phyloP scores from a whole-genome alignment of 1,284 basidiomycete species.

The Cystobasidium pallidum region DNA sequence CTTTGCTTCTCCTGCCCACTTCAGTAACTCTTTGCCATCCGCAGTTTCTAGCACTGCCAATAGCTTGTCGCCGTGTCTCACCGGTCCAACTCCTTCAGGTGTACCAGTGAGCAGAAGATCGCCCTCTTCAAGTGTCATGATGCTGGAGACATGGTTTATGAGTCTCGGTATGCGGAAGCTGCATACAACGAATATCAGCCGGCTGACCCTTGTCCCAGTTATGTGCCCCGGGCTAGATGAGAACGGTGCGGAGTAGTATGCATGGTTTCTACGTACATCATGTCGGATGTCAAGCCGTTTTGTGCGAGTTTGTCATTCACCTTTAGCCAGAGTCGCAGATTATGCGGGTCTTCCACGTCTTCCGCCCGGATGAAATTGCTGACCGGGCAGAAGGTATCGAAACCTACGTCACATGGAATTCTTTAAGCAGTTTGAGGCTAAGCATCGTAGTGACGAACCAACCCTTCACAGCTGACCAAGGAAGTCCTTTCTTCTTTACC shows the following conservation, averaged over 20 bases:
- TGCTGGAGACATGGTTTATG: constrained; percentile 87
- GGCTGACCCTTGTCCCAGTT: neutral
- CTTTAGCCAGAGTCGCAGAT: constrained; percentile 76
- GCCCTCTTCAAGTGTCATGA: constrained; percentile 89
- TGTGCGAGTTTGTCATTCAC: constrained; percentile 84
- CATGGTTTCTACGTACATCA: constrained; percentile 70
- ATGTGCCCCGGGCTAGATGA: neutral
- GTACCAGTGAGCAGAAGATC: constrained; percentile 62
- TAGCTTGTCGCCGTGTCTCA: constrained; percentile 76
- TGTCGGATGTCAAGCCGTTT: constrained; percentile 79
- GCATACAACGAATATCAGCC: neutral
- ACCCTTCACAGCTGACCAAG: constrained; percentile 88
- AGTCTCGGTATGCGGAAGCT: constrained; percentile 81
- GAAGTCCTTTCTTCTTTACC: constrained; percentile 87
- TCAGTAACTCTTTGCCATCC: constrained; percentile 65
- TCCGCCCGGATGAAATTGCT: constrained; percentile 74
- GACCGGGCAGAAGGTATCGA: constrained; percentile 72
- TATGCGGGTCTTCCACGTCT: constrained; percentile 70
- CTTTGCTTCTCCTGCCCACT: constrained; percentile 68
- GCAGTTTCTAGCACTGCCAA: constrained; percentile 71
- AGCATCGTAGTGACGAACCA: constrained; percentile 41
- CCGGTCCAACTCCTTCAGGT: constrained; percentile 82
- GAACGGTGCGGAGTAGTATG: too few relatives aligned
- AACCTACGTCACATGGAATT: constrained; percentile 59
- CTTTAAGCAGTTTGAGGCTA: too few relatives aligned